A percentile compares a stretch with the other conserved stretches of the same genome.
These are phyloP conservation scores for Claviceps arundinis DNA, from an alignment of 2,329 filamentous ascomycete genomes.

Conservation along the genomic window DNA sequence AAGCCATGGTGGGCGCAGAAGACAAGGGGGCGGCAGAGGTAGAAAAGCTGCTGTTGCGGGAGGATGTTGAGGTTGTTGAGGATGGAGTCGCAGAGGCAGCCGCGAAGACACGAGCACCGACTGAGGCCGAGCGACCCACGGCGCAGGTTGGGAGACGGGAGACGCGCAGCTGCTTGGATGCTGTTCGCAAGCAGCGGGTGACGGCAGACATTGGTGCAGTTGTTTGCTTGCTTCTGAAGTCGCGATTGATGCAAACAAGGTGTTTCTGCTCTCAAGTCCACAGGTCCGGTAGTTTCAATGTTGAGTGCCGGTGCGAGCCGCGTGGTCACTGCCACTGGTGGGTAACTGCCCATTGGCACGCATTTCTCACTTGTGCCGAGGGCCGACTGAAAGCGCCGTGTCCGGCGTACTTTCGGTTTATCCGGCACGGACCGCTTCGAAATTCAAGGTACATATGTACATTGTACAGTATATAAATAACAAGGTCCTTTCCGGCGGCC, in stretches of 20 bases:
- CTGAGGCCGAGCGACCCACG: constrained; percentile 11
- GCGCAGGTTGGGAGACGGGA: constrained; percentile 15
- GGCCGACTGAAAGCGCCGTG: too few species aligned
- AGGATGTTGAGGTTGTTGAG: background rate
- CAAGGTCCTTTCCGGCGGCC: too few species aligned
- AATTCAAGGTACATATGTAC: too few species aligned
- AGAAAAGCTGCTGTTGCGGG: constrained; percentile 29
- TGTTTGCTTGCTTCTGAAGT: background rate
- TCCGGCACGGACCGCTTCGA: too few species aligned
- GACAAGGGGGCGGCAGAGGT: constrained; percentile 34
- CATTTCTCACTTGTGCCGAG: too few species aligned
- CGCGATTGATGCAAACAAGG: constrained; percentile 1
- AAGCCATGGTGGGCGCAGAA: constrained; percentile 36
- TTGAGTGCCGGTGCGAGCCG: constrained; percentile 8
- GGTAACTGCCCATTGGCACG: too few species aligned
- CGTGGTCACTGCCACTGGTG: background rate
- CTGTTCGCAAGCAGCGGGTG: constrained; percentile 40
- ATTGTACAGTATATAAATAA: too few species aligned
- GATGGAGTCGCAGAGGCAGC: constrained; percentile 11
- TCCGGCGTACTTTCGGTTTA: too few species aligned
- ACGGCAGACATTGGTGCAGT: constrained; percentile 33
- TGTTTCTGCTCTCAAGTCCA: background rate
- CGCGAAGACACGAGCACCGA: constrained; percentile 18
- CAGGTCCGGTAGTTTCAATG: background rate
- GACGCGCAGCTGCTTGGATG: constrained; percentile 39